Evolutionary conservation across 116 monocot genomes (phyloP), one percentile per base, ranked within the genome.

Genomic region (Trichopus zeylanicus): DNA sequence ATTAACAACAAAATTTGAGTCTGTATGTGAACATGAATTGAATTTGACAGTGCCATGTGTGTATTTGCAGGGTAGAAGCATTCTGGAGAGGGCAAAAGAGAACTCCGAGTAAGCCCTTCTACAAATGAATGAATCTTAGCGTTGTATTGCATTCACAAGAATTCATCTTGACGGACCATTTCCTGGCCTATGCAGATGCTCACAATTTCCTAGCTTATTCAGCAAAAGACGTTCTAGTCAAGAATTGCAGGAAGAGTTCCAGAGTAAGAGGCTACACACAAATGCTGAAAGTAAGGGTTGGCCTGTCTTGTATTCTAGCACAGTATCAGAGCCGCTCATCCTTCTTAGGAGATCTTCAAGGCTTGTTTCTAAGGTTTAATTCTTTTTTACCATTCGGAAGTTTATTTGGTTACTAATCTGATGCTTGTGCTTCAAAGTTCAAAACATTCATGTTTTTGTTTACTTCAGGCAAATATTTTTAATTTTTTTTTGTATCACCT

Each of bases 291-390:
- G 52, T 72, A 68, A 32, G 29, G 70, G 37, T 51, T 64, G 68
- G 12, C 48, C 30, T 26, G 23, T 34, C 23, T 65, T 66, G 57
- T 48, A 54, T 63, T 72, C 65, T 47, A 62, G 68, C 46, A 51
- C 57, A 52, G 65, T 23, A 16, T 24, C 26, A 39, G n/a, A n/a
- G n/a, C n/a, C n/a, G n/a, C n/a, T n/a, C n/a, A n/a, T n/a, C 21
- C 4, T 63, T 46, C 75, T 63, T 29, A 75, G 81, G 72, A 46
- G 81, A 33, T 81, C 81, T 27, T 23, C 61, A 27, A 27, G 77
- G 46, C 67, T 71, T 56, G 48, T 66, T 31, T 26, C 67, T 11
- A 71, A 67, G 71, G 71, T 77, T 67, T 52, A 39, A 22, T 61
- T 22, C 22, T 8, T n/a, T n/a, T n/a, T n/a, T n/a, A n/a, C n/a